These are phyloP conservation scores for Cladosporium oxysporum DNA, from an alignment of 2,329 filamentous ascomycete species.

Conservation along the genomic window DNA sequence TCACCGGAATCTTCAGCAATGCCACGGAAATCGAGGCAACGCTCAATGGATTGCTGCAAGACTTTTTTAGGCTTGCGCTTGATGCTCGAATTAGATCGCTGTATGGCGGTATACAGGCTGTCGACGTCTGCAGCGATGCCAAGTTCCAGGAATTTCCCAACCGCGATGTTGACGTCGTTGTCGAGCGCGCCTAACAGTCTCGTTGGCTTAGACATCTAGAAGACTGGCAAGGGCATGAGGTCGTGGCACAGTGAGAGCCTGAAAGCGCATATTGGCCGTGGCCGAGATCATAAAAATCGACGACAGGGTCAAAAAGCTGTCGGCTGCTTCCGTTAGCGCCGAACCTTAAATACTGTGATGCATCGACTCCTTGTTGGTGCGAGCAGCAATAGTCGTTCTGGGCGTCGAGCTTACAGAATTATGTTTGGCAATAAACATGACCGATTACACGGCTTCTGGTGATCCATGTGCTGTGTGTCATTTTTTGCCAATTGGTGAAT, in stretches of 20 bases:
- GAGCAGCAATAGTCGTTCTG: neutral
- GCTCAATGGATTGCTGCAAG: conserved; percentile 81
- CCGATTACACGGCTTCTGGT: too few species aligned
- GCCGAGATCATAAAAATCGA: conserved; percentile 7
- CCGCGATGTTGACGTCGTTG: conserved; percentile 57
- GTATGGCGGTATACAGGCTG: conserved; percentile 74
- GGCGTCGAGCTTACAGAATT: neutral
- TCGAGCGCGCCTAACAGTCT: conserved; percentile 35
- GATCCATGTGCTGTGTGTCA: neutral
- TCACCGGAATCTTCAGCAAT: conserved; percentile 62
- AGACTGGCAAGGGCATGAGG: neutral
- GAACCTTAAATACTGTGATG: neutral
- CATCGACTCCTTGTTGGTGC: neutral
- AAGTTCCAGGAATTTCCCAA: conserved; percentile 31
- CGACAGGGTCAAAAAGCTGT: neutral
- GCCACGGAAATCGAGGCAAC: conserved; percentile 73
- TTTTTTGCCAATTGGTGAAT: neutral
- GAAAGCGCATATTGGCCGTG: neutral
- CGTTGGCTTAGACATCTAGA: conserved; percentile 13
- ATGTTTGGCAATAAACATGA: too few species aligned
- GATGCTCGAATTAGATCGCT: conserved; percentile 81
- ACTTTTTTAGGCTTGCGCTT: conserved; percentile 78
- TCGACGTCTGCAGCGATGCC: conserved; percentile 30
- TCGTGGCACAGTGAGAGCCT: neutral
- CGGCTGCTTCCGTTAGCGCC: conserved; percentile 2